These are phyloP conservation scores for Apiospora sp. DNA, from an alignment of 2,329 filamentous ascomycete species.

Conservation along the genomic window DNA sequence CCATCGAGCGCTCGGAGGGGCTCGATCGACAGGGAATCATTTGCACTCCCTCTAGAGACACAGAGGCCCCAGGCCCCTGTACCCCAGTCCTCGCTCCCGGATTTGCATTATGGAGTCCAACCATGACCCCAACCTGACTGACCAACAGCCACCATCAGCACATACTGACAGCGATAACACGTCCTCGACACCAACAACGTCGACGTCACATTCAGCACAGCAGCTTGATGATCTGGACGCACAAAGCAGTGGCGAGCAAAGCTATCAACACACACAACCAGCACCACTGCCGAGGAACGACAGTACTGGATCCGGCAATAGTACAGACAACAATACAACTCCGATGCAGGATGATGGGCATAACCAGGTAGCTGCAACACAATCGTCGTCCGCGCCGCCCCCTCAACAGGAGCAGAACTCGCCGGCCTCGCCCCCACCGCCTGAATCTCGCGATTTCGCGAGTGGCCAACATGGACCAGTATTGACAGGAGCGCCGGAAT, in stretches of 20 bases:
- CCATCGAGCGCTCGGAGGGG: constrained; percentile 17
- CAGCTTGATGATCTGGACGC: neutral
- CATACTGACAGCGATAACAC: neutral
- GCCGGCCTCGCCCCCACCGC: neutral
- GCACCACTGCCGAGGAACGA: neutral
- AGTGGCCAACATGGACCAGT: constrained; percentile 14
- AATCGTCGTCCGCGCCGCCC: neutral
- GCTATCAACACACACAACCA: neutral
- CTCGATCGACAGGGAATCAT: constrained; percentile 10
- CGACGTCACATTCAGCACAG: neutral
- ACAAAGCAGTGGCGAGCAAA: neutral
- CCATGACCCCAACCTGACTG: constrained; percentile 13
- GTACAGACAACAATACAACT: neutral
- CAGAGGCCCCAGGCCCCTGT: constrained; percentile 1
- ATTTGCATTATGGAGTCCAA: constrained; percentile 11
- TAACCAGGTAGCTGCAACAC: neutral
- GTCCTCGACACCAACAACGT: neutral
- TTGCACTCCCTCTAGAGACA: neutral
- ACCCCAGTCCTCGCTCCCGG: constrained; percentile 5
- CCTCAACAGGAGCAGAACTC: neutral
- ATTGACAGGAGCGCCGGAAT: neutral
- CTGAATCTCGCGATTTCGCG: constrained; percentile 13
- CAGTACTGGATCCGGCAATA: neutral
- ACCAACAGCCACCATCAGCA: neutral
- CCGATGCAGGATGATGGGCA: constrained; percentile 11